Conservation (phyloP, 1,139 yeast species). For the Spathaspora jeffriesii region DNA sequence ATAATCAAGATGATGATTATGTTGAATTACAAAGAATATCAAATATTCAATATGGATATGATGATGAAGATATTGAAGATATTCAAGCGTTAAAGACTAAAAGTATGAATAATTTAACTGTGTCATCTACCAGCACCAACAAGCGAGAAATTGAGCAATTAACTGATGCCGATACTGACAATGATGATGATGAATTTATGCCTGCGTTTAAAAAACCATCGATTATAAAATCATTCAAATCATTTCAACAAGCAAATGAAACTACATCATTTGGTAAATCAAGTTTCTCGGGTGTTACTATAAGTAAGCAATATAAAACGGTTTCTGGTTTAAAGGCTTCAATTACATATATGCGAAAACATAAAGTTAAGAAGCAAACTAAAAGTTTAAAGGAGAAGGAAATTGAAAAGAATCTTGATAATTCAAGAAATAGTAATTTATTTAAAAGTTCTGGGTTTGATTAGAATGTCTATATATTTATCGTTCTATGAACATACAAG, state of each 20-base stretch:
- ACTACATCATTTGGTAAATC: conserved; percentile 38
- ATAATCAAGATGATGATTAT: conserved; percentile 32
- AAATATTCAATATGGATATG: conserved; percentile 36
- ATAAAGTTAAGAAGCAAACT: conserved; percentile 16
- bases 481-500: too few relatives aligned
- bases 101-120: conserved; percentile 38
- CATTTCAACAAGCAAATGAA: conserved; percentile 33
- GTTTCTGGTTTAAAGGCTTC: conserved; percentile 63
- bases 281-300: conserved; percentile 53
- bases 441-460: conserved; percentile 24
- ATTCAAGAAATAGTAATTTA: conserved; percentile 19
- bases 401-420: conserved; percentile 27
- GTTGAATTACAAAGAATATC: conserved; percentile 34
- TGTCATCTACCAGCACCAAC: conserved; percentile 10
- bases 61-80: conserved; percentile 44
- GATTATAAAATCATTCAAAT: conserved; percentile 46
- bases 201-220: conserved; percentile 49
- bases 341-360: conserved; percentile 53
- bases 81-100: conserved; percentile 46
- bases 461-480: too few relatives aligned
- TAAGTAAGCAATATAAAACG: conserved; percentile 55
- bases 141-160: conserved; percentile 1
- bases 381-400: conserved; percentile 30
- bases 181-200: conserved; percentile 34
- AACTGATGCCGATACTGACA: conserved; percentile 18